phyloP scores from a whole-genome alignment of 345 rosid genomes.

The Aethionema arabicum region DNA sequence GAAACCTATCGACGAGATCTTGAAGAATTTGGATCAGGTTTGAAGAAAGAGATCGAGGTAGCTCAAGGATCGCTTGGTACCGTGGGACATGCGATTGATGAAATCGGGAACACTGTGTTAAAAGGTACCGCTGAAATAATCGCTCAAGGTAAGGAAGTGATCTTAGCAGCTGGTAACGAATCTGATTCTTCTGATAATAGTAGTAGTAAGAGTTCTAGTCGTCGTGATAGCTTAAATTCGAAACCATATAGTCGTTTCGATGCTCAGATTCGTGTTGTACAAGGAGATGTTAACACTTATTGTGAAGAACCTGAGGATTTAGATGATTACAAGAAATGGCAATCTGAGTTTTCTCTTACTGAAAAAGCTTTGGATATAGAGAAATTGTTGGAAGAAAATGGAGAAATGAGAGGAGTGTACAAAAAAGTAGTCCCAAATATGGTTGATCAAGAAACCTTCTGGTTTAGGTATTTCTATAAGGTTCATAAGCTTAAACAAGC shows the following conservation, averaged over 20 bases:
- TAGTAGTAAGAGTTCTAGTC: constrained; percentile 30
- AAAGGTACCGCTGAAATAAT: constrained; percentile 82
- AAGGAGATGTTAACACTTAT: constrained; percentile 65
- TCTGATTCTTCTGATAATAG: constrained; percentile 54
- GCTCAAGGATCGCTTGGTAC: constrained; percentile 83
- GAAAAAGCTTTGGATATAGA: constrained; percentile 50
- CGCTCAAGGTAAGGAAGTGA: constrained; percentile 74
- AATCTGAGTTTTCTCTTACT: constrained; percentile 50
- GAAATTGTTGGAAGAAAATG: constrained; percentile 56
- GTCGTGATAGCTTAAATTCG: constrained; percentile 42
- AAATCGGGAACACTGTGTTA: constrained; percentile 62
- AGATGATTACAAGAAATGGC: constrained; percentile 70
- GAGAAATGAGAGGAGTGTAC: constrained; percentile 47
- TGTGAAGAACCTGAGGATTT: constrained; percentile 72
- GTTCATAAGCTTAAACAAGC: constrained; percentile 79
- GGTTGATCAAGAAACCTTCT: constrained; percentile 66
- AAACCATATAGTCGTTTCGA: constrained; percentile 76
- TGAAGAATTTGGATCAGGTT: constrained; percentile 74
- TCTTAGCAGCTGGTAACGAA: constrained; percentile 58
- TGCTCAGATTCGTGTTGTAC: constrained; percentile 56
- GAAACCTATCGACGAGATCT: constrained; percentile 91
- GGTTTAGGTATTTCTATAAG: constrained; percentile 76
- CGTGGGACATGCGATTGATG: constrained; percentile 68
- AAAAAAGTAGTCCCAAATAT: constrained; percentile 53
- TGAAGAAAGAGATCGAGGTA: constrained; percentile 84